Conservation (phyloP, 1,284 basidiomycete species). For the Ganoderma lingzhi region DNA sequence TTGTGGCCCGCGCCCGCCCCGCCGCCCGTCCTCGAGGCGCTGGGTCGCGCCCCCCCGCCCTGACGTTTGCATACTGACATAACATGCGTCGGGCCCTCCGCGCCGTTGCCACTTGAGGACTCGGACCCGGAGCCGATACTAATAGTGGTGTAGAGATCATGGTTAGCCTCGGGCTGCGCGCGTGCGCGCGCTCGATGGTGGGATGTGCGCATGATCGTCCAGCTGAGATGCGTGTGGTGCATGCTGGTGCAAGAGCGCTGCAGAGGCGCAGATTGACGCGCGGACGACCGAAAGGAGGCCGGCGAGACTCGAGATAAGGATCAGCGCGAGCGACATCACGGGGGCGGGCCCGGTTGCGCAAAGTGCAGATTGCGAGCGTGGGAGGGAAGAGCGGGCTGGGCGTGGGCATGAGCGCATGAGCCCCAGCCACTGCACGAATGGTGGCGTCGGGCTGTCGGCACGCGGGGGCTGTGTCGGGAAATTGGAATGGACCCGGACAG, state of each 20-base stretch:
- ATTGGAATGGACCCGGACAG: slow-evolving; percentile 22
- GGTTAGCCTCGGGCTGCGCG: background rate
- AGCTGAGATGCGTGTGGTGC: slow-evolving; percentile 3
- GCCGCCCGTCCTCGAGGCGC: background rate
- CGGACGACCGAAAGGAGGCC: background rate
- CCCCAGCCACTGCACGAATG: background rate
- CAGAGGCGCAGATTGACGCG: background rate
- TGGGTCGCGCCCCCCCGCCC: background rate
- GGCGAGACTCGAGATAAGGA: background rate
- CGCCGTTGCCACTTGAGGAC: background rate
- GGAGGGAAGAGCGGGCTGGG: slow-evolving; percentile 2
- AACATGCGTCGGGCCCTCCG: background rate
- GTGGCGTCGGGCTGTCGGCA: slow-evolving; percentile 15
- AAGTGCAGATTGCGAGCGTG: background rate
- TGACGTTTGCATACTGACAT: background rate
- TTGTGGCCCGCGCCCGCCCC: background rate
- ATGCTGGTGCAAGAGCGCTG: background rate
- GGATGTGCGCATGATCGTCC: slow-evolving; percentile 3
- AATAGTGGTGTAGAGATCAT: slow-evolving; percentile 1
- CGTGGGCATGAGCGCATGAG: background rate
- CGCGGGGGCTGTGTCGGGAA: slow-evolving; percentile 18
- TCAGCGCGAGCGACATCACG: slow-evolving; percentile 16
- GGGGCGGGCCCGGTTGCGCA: slow-evolving; percentile 7
- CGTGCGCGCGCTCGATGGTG: background rate
- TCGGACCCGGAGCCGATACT: background rate